Conservation (phyloP, 2,329 filamentous ascomycete genomes). For the Talaromyces sp. region DNA sequence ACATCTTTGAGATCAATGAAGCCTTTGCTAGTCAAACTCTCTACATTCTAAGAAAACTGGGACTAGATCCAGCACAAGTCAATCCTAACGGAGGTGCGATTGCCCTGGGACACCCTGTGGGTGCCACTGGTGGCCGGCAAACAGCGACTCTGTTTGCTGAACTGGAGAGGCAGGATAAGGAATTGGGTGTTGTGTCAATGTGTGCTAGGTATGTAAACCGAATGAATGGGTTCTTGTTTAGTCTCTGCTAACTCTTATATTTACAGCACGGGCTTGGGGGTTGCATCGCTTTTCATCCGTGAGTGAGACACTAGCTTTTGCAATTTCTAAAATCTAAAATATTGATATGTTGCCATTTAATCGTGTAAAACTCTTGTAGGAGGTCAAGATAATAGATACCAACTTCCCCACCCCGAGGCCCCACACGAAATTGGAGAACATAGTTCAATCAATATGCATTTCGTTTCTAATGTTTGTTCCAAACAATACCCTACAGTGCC, state of each 20-base stretch:
- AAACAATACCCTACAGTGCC: too few species aligned
- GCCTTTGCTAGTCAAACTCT: slow-evolving; percentile 94
- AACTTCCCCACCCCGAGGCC: neutral
- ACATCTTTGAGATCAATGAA: slow-evolving; percentile 90
- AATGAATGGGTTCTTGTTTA: neutral
- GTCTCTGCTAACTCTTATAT: neutral
- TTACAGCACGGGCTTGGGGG: slow-evolving; percentile 6
- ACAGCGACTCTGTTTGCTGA: slow-evolving; percentile 88
- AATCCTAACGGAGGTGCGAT: slow-evolving; percentile 92
- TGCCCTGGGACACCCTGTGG: slow-evolving; percentile 80
- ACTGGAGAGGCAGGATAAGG: slow-evolving; percentile 73
- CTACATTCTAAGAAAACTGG: slow-evolving; percentile 69
- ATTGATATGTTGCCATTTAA: neutral
- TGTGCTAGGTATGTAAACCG: slow-evolving; percentile 49
- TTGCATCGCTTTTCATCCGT: slow-evolving; percentile 9
- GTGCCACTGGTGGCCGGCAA: slow-evolving; percentile 78
- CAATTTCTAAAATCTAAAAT: neutral
- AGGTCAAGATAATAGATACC: too few species aligned
- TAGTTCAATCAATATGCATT: neutral
- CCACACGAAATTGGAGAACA: neutral
- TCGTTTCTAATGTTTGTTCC: neutral
- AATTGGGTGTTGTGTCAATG: slow-evolving; percentile 86
- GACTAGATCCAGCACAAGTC: slow-evolving; percentile 61
- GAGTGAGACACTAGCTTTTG: neutral
- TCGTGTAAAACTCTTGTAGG: neutral